Conservation (phyloP, 371 early-diverging fungal genomes). For the Cokeromyces recurvatus region DNA sequence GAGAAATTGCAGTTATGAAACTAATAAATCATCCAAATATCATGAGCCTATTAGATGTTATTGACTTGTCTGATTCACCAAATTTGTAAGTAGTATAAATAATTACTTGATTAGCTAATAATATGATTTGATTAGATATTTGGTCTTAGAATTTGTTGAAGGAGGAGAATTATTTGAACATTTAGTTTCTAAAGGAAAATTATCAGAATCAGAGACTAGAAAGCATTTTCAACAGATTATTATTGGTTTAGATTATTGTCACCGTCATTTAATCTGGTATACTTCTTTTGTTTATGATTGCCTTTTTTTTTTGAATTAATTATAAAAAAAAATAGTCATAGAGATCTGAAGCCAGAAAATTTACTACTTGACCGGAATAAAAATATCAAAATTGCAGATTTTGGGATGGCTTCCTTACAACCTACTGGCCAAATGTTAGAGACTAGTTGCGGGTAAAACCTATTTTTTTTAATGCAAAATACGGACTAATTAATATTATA, state of each 20-base stretch:
- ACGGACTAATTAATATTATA: neutral
- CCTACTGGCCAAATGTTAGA: constrained; percentile 65
- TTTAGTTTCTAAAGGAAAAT: constrained; percentile 82
- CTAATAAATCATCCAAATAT: constrained; percentile 90
- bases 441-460: constrained; percentile 72
- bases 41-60: constrained; percentile 85
- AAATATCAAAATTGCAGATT: constrained; percentile 79
- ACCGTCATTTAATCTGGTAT: constrained; percentile 86
- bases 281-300: neutral
- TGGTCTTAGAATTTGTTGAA: constrained; percentile 95
- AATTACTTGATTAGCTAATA: no score
- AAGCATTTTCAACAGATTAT: constrained; percentile 95
- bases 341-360: constrained; percentile 97
- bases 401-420: constrained; percentile 84
- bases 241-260: constrained; percentile 91
- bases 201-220: constrained; percentile 85
- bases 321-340: constrained; percentile 60
- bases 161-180: constrained; percentile 97
- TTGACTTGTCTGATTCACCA: constrained; percentile 58
- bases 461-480: neutral
- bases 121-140: constrained; percentile 53
- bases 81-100: constrained; percentile 60
- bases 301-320: neutral
- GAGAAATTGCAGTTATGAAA: constrained; percentile 93
- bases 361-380: constrained; percentile 80